These are phyloP conservation scores for Rhododendron vialii DNA, from an alignment of 148 eudicot genomes.

Conservation along the genomic window DNA sequence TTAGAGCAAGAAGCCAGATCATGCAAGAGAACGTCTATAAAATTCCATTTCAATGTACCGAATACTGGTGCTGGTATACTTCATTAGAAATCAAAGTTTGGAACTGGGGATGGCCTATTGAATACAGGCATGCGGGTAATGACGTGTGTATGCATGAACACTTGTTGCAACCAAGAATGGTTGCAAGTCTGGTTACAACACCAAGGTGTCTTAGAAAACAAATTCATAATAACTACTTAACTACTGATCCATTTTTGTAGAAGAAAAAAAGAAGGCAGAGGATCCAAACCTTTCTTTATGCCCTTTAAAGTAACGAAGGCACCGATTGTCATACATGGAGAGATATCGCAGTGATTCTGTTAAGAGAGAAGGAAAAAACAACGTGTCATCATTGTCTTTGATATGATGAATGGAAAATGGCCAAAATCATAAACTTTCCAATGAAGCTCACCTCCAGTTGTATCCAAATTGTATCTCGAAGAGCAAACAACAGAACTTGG, in stretches of 20 bases:
- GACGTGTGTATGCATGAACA: background rate
- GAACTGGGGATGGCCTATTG: background rate
- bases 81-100: background rate
- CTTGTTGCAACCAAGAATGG: background rate
- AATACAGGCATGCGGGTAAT: background rate
- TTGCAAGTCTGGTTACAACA: background rate
- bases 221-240: background rate
- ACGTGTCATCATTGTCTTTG: background rate
- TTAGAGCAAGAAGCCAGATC: constrained; percentile 1
- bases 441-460: constrained; percentile 59
- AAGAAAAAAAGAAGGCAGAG: constrained; percentile 6
- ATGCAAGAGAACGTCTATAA: background rate
- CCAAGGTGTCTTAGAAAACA: background rate
- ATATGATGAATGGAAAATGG: background rate
- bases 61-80: background rate
- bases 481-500: constrained; percentile 84
- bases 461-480: constrained; percentile 68
- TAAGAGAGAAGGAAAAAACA: constrained; percentile 13
- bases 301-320: constrained; percentile 96
- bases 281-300: constrained; percentile 81
- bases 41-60: background rate
- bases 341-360: constrained; percentile 87
- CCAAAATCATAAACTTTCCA: background rate
- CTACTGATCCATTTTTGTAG: background rate
- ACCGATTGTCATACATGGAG: constrained; percentile 92